Evolutionary conservation across 257 asterid genomes (phyloP).

Genomic region (Solanum rostratum): DNA sequence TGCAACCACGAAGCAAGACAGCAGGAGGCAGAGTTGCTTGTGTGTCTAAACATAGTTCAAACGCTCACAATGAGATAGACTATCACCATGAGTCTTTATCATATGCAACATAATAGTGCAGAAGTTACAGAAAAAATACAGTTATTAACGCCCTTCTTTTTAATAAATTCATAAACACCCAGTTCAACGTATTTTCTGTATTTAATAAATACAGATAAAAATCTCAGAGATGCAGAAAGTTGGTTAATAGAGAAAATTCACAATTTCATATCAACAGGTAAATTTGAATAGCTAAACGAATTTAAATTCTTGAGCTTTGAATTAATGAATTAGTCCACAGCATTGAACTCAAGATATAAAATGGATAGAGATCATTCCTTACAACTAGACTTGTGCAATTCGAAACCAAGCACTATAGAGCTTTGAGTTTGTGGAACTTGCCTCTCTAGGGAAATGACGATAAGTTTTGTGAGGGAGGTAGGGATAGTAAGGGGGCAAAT

Average conservation of each 20-base stretch:
- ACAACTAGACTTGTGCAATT: not conserved
- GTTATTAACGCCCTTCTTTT: not conserved
- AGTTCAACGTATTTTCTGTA: not conserved
- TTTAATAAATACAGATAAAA: not conserved
- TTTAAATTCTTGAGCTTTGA: not conserved
- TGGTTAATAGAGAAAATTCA: not conserved
- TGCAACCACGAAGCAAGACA: not conserved
- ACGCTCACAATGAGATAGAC: not conserved
- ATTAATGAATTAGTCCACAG: not conserved
- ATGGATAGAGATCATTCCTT: not conserved
- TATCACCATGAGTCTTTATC: not conserved
- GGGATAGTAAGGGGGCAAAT: constrained; percentile 85
- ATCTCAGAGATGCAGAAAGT: not conserved
- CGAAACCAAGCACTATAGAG: not conserved
- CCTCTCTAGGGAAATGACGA: constrained; percentile 94
- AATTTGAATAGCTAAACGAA: not conserved
- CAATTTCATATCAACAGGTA: not conserved
- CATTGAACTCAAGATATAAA: not conserved
- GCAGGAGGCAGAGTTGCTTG: not conserved
- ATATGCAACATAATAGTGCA: not conserved
- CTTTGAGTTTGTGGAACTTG: constrained; percentile 11
- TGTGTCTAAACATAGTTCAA: not conserved
- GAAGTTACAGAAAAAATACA: not conserved
- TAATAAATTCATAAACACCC: not conserved
- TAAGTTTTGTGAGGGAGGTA: constrained; percentile 73